Base-by-base conservation (phyloP, 768 basidiomycete species). In the Mycena haematopus region DNA sequence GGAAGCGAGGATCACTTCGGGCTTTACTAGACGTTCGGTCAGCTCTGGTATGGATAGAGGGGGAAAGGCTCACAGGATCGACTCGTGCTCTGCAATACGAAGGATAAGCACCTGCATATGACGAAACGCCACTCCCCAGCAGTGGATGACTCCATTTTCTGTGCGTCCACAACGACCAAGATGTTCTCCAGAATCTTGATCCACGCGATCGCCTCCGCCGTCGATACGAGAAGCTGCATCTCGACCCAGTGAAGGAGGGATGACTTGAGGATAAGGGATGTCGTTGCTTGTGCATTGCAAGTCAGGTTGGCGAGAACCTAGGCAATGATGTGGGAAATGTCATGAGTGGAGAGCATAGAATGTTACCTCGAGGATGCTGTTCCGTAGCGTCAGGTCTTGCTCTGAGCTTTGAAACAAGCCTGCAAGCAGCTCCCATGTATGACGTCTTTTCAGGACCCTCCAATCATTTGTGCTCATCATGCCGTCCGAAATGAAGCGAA, bases 401-500 rank as follows among this genome's bases (percentile, higher is more conserved):
- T 78, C 73, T 0, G 85, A 85, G 61, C 87, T 86, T 65, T 93
- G 89, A 75, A 89, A 95, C 52, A 95, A 72, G 61, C 91, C 93
- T 1, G 93, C 90, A 2, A 96, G 75, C 29, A 96, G 77, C 65
- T 94, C 93, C 91, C 93, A 96, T 0, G 92, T 93, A 70, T 95
- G 92, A 27, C 95, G 78, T 47, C 93, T 80, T 68, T 87, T 87
- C 56, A 96, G 73, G 2, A 94, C 83, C 33, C 80, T 81, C 95
- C 95, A 97, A 69, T 98, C 95, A 44, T 86, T 82, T 0, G 81
- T 79, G 51, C 86, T 83, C 65, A 81, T 80, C 84, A 93, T 88
- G 0, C 92, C 93, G 63, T 96, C 93, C 0, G 89, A 81, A 40
- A 97, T 75, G 74, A 94, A 92, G 42, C 84, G 82, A 35, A 96